Evolutionary conservation across 2,329 filamentous ascomycete genomes (phyloP).

Genomic region (Lojkania enalia): DNA sequence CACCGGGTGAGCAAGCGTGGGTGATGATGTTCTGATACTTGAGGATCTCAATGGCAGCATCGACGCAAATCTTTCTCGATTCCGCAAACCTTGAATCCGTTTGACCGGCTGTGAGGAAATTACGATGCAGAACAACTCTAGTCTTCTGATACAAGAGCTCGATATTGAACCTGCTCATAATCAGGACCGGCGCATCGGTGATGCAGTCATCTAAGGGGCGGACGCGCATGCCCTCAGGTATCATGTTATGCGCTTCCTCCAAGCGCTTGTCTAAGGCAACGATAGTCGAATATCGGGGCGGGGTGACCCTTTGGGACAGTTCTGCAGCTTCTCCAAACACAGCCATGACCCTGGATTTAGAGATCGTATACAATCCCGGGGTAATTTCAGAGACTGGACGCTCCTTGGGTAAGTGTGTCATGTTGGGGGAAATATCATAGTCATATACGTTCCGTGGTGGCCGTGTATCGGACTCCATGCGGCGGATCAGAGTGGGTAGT

Average conservation of each 20-base stretch:
- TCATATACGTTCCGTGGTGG: constrained; percentile 45
- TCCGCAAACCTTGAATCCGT: constrained; percentile 39
- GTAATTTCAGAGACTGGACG: constrained; percentile 25
- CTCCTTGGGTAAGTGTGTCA: constrained; percentile 19
- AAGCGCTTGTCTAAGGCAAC: constrained; percentile 44
- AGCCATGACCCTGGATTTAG: constrained; percentile 38
- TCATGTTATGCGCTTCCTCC: constrained; percentile 34
- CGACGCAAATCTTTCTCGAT: constrained; percentile 52
- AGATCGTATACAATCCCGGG: constrained; percentile 41
- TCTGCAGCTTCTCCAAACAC: constrained; percentile 48
- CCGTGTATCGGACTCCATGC: constrained; percentile 39
- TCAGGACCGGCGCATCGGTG: constrained; percentile 53
- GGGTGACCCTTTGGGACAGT: constrained; percentile 40
- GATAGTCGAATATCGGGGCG: constrained; percentile 43
- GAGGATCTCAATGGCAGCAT: constrained; percentile 54
- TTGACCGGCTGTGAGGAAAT: constrained; percentile 52
- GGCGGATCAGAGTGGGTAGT: constrained; percentile 37
- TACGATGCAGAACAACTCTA: constrained; percentile 58
- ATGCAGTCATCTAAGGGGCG: constrained; percentile 48
- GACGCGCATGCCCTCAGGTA: constrained; percentile 45
- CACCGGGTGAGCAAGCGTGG: constrained; percentile 51
- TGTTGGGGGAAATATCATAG: constrained; percentile 41
- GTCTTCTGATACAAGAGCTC: constrained; percentile 57
- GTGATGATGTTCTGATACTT: constrained; percentile 55
- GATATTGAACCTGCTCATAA: constrained; percentile 57